Base-by-base conservation (phyloP, 768 basidiomycete genomes). In the Austroboletus festivus region DNA sequence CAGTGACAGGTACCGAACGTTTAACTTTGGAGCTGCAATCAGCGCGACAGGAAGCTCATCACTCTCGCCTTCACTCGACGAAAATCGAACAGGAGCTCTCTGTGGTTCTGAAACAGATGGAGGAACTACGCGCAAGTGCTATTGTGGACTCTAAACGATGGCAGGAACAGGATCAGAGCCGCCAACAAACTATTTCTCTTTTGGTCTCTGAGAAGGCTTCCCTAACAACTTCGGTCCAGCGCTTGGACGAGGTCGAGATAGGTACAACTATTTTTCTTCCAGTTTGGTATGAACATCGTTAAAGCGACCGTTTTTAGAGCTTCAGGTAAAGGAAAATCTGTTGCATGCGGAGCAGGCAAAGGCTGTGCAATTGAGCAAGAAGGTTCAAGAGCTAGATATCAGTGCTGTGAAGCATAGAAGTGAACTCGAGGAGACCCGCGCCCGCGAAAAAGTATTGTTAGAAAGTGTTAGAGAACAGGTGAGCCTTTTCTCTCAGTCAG, bases 171-270 rank as follows among this genome's bases (percentile, higher is more conserved):
- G 64, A 75, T 38, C 73, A 78, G 55, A 83, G 77, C 56, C 84
- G 86, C 55, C 82, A 81, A 51, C 83, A 83, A 57, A 87, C 86
- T 0, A 88, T 93, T 48, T 74, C 84, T 39, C 63, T 86, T n/a
- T 73, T 93, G 13, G 87, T 91, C 18, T 76, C 81, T 3, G 87
- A 89, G 59, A 88, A 87, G 64, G 76, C 80, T 7, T 72, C 77
- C 18, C 71, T 89, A 30, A 68, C 72, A 15, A 62, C 76, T n/a
- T 79, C 83, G 35, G 62, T 86, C 35, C 75, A 84, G 53, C 76
- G 77, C 43, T 60, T 85, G 39, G 78, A 80, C 38, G 76, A 72
- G 40, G 64, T 78, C n/a, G 85, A 87, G 60, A 68, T 73, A 34
- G 74, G 89, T 91, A 64, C 10, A n/a, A n/a, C n/a, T n/a, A 75